Percentiles rank a stretch among this genome's conserved stretches.
Conservation (phyloP, 2,329 filamentous ascomycete species). For the Magnaporthiopsis rhizophila region DNA sequence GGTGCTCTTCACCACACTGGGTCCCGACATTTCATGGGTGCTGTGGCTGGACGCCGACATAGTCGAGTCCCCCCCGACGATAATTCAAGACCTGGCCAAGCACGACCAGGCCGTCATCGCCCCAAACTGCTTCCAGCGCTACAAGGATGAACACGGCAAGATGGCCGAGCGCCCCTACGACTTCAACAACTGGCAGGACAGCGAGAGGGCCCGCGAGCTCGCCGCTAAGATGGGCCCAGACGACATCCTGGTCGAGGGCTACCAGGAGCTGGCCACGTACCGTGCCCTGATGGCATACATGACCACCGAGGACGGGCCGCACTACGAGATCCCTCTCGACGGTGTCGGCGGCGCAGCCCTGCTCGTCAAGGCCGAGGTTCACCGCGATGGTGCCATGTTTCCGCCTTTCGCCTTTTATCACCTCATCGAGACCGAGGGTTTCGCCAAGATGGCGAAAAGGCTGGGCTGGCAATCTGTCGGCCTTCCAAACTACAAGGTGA, state of each 20-base stretch:
- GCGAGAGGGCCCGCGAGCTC: conserved; percentile 66
- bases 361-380: conserved; percentile 92
- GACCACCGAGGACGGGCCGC: conserved; percentile 44
- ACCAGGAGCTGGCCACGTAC: conserved; percentile 87
- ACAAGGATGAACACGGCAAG: conserved; percentile 59
- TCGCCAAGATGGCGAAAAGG: conserved; percentile 91
- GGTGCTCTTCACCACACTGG: conserved; percentile 88
- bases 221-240: conserved; percentile 77
- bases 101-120: conserved; percentile 89
- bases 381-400: conserved; percentile 97
- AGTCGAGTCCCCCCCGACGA: conserved; percentile 70
- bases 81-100: conserved; percentile 85
- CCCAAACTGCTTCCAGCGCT: conserved; percentile 92
- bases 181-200: conserved; percentile 97
- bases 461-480: conserved; percentile 80
- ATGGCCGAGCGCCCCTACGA: conserved; percentile 81
- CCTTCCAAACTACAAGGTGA: conserved; percentile 94
- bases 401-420: conserved; percentile 94
- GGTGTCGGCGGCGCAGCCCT: conserved; percentile 90
- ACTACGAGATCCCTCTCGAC: conserved; percentile 67
- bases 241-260: conserved; percentile 89
- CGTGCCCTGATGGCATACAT: conserved; percentile 86
- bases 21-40: conserved; percentile 88
- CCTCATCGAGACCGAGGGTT: conserved; percentile 94
- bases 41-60: conserved; percentile 94